Base-by-base conservation (phyloP, 139 green algal species). In the Chlamydomonas sphaeroides region DNA sequence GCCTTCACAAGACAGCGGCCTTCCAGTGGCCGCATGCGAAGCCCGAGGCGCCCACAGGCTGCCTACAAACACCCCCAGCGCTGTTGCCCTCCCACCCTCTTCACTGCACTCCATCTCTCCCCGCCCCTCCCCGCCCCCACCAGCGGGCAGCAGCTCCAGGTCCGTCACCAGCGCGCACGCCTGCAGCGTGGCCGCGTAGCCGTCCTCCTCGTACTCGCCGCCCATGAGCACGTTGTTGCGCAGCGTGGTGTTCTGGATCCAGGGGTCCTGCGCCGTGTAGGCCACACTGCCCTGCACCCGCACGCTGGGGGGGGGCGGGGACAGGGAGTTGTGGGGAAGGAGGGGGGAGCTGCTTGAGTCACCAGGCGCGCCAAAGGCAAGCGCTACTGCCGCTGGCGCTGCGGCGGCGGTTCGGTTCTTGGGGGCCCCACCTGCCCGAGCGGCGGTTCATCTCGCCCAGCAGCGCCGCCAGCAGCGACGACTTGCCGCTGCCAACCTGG, bases 161-260 rank as follows among this genome's bases (percentile, higher is more conserved):
- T 97, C 94, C 30, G 84, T 69, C 3, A 71, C 41, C 53, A 97
- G 89, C 18, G 93, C 89, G 45, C 92, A 93, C 2, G 90, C 90
- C 38, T 88, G 49, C 36, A 97, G 39, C 7, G 75, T 71, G 20
- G 48, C 69, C 2, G 85, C 66, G 79, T 97, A 97, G 26, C 83
- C 68, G 23, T 78, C 84, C 33, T 86, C 63, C 10, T 95, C 90
- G 18, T 78, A 90, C 3, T 87, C 78, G n/a, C 68, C 39, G 14
- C 93, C 94, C 87, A 97, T 92, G 33, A 95, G 80, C 42, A 97
- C 88, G 86, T 98, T 98, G 65, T 92, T 84, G 38, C 88, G 86
- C 56, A 98, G 73, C 26, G 89, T 95, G 20, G 84, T 90, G 85
- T 96, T 96, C 74, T 95, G 93, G 45, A 98, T 97, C 92, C 94